These are phyloP conservation scores for Botryobasidium botryosum DNA, from an alignment of 768 basidiomycete genomes.

Conservation along the genomic window DNA sequence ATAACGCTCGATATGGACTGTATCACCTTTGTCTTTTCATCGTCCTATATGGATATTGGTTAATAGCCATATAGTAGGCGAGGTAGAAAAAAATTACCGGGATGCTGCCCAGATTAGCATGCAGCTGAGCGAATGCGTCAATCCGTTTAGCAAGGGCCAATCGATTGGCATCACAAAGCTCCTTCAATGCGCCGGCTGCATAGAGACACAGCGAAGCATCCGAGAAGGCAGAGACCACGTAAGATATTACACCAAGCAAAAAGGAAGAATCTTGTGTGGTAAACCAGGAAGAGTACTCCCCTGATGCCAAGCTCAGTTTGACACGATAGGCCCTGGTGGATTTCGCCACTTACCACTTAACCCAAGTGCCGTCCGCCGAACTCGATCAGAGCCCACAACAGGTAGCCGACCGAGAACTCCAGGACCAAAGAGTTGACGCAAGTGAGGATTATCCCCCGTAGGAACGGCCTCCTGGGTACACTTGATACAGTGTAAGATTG, in stretches of 20 bases:
- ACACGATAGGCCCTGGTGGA: neutral
- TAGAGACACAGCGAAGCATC: constrained; percentile 47
- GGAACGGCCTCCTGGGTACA: constrained; percentile 78
- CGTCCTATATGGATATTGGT: constrained; percentile 32
- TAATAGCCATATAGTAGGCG: neutral
- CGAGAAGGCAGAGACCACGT: constrained; percentile 51
- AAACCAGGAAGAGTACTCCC: constrained; percentile 69
- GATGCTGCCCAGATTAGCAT: constrained; percentile 55
- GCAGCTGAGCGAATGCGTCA: constrained; percentile 65
- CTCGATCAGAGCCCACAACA: constrained; percentile 39
- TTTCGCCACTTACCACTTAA: constrained; percentile 42
- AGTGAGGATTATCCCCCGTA: constrained; percentile 33
- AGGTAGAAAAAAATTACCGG: constrained; percentile 33
- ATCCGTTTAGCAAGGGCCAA: constrained; percentile 72
- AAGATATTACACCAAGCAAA: constrained; percentile 47
- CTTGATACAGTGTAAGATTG: constrained; percentile 69
- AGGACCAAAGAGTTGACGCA: constrained; percentile 52
- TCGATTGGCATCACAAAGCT: constrained; percentile 81
- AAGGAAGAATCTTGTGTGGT: constrained; percentile 31
- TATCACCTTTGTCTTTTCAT: constrained; percentile 77
- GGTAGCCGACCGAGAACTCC: constrained; percentile 56
- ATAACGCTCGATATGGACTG: constrained; percentile 89
- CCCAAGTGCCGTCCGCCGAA: constrained; percentile 56
- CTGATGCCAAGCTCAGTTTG: constrained; percentile 24
- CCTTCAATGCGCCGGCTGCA: constrained; percentile 69